Evolutionary conservation across 176 grass and related monocot species (phyloP).

Genomic region (Aegilops speltoides): DNA sequence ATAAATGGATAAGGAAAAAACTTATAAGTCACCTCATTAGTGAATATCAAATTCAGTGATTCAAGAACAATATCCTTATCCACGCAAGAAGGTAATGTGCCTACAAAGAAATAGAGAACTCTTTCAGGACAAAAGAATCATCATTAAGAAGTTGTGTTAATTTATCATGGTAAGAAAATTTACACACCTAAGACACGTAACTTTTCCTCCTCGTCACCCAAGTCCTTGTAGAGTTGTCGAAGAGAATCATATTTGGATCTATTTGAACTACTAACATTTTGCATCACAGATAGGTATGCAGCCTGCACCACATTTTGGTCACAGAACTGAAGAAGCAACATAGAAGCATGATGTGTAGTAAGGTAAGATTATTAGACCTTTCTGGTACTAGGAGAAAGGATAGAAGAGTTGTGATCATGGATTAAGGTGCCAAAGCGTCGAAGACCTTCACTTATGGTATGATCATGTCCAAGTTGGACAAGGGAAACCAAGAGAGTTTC

Average conservation of each 20-base stretch:
- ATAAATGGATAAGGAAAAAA: neutral
- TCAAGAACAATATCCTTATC: slow-evolving; percentile 74
- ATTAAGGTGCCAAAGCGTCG: slow-evolving; percentile 50
- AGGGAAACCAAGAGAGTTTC: slow-evolving; percentile 52
- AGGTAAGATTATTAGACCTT: slow-evolving; percentile 43
- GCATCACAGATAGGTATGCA: slow-evolving; percentile 80
- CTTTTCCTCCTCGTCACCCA: slow-evolving; percentile 53
- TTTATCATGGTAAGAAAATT: slow-evolving; percentile 7
- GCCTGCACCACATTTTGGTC: slow-evolving; percentile 44
- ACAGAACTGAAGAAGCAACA: neutral
- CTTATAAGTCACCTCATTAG: slow-evolving; percentile 44
- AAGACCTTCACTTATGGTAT: slow-evolving; percentile 63
- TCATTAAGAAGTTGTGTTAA: slow-evolving; percentile 9
- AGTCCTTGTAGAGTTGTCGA: slow-evolving; percentile 55
- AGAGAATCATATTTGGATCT: slow-evolving; percentile 68
- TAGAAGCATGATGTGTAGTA: neutral
- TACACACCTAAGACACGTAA: slow-evolving; percentile 48
- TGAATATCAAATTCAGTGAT: slow-evolving; percentile 66
- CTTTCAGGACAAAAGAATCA: slow-evolving; percentile 24
- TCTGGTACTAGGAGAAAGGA: slow-evolving; percentile 64
- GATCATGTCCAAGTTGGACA: slow-evolving; percentile 54
- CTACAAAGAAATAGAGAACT: slow-evolving; percentile 37
- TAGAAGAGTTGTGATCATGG: slow-evolving; percentile 50
- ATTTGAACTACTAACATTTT: slow-evolving; percentile 45
- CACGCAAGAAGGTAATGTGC: slow-evolving; percentile 34